phyloP scores from a whole-genome alignment of 2,329 filamentous ascomycete genomes.

The Aspergillus sp. region DNA sequence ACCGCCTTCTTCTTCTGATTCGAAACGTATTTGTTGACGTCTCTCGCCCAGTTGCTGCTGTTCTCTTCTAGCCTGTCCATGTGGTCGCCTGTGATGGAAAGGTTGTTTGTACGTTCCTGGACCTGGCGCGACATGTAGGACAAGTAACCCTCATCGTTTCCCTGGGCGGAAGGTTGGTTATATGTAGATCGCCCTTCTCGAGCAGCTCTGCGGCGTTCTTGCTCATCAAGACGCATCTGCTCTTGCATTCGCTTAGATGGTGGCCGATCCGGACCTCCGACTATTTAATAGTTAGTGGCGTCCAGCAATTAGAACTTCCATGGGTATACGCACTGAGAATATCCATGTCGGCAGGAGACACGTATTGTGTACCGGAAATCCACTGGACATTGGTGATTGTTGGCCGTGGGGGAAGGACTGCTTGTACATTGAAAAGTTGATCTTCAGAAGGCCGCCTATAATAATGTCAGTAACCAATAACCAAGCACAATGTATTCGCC shows the following conservation, averaged over 20 bases:
- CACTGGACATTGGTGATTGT: conserved; percentile 95
- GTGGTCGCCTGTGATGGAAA: conserved; percentile 75
- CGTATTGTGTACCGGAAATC: conserved; percentile 90
- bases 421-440: conserved; percentile 71
- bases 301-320: conserved; percentile 2
- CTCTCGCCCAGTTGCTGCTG: conserved; percentile 78
- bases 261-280: conserved; percentile 82
- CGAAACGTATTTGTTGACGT: conserved; percentile 79
- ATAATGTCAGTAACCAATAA: conserved; percentile 11
- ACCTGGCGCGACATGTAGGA: conserved; percentile 83
- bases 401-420: conserved; percentile 70
- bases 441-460: conserved; percentile 55
- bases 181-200: conserved; percentile 32
- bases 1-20: conserved; percentile 85
- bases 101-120: conserved; percentile 83
- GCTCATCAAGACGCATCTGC: conserved; percentile 70
- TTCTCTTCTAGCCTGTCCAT: conserved; percentile 79
- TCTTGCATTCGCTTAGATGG: conserved; percentile 84
- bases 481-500: background rate
- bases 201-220: conserved; percentile 42
- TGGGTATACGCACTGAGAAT: conserved; percentile 55
- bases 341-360: conserved; percentile 83
- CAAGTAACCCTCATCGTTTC: conserved; percentile 61
- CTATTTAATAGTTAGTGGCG: conserved; percentile 23
- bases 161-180: conserved; percentile 12